phyloP scores from a whole-genome alignment of 495 filamentous ascomycete species.

The Physcia stellaris region DNA sequence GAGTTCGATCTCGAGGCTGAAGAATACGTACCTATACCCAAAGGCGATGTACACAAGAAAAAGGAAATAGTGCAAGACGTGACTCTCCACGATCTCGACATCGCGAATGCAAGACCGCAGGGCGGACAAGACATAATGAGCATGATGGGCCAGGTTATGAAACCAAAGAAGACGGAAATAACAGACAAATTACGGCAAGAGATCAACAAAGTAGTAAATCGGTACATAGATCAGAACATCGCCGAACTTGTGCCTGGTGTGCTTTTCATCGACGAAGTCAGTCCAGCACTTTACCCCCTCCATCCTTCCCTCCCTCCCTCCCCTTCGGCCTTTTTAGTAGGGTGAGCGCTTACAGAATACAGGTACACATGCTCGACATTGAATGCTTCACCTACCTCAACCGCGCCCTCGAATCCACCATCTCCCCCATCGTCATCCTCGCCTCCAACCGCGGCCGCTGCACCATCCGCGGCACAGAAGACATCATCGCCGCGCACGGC shows the following conservation, averaged over 20 bases:
- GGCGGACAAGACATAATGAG: slow-evolving; percentile 98
- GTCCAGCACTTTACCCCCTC: no score
- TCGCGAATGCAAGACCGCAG: slow-evolving; percentile 87
- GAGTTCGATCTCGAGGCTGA: slow-evolving; percentile 98
- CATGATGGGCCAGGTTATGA: slow-evolving; percentile 99
- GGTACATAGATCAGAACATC: slow-evolving; percentile 97
- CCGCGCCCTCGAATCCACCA: slow-evolving; percentile 81
- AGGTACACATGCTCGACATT: slow-evolving; percentile 98
- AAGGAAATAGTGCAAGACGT: slow-evolving; percentile 99
- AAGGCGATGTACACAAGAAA: slow-evolving; percentile 98
- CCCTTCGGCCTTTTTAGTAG: slow-evolving; percentile 1
- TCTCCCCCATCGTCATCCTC: slow-evolving; percentile 92
- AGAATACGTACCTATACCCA: slow-evolving; percentile 95
- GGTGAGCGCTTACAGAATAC: slow-evolving; percentile 1
- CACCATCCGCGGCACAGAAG: slow-evolving; percentile 74
- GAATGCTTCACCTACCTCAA: slow-evolving; percentile 99
- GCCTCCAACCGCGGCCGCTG: slow-evolving; percentile 91
- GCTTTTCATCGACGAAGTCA: slow-evolving; percentile 94
- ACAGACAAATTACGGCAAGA: slow-evolving; percentile 90
- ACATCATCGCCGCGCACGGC: slow-evolving; percentile 76
- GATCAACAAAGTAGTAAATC: slow-evolving; percentile 97
- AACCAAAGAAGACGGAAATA: slow-evolving; percentile 97
- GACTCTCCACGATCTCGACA: slow-evolving; percentile 88
- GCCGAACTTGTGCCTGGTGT: slow-evolving; percentile 95
- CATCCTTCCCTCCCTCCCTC: background rate